phyloP scores from a whole-genome alignment of 108 stramenopile species.

The Pseudonitzschia pungens region DNA sequence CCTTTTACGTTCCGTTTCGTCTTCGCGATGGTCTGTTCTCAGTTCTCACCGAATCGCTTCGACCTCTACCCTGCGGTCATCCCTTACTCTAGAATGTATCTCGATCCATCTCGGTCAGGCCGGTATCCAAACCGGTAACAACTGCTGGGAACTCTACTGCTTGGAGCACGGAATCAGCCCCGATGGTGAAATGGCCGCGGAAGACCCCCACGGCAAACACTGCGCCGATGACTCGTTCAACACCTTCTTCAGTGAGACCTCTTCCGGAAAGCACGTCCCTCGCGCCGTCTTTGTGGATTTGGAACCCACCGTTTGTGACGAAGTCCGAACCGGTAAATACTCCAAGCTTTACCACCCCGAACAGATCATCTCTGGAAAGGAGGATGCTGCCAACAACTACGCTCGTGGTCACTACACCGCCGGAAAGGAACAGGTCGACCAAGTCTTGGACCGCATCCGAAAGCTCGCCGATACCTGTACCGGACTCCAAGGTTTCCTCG shows the following conservation, averaged over 20 bases:
- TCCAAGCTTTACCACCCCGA: constrained; percentile 97
- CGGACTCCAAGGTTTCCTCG: constrained; percentile 98
- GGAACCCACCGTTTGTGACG: constrained; percentile 97
- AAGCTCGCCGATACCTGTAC: constrained; percentile 99
- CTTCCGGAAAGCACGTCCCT: constrained; percentile 97
- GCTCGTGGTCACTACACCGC: constrained; percentile 99
- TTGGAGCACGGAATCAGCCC: constrained; percentile 97
- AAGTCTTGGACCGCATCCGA: constrained; percentile 97
- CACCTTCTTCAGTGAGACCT: constrained; percentile 98
- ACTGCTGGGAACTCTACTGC: constrained; percentile 99
- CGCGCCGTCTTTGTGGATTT: constrained; percentile 97
- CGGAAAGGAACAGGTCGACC: constrained; percentile 98
- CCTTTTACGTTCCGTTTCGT: neutral
- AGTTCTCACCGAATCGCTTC: neutral
- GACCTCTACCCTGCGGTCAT: neutral
- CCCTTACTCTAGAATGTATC: constrained; percentile 40
- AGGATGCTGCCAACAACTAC: constrained; percentile 99
- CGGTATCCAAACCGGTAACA: constrained; percentile 96
- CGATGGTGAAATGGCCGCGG: constrained; percentile 89
- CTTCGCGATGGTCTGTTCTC: neutral
- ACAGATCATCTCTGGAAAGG: constrained; percentile 99
- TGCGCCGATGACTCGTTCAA: constrained; percentile 91
- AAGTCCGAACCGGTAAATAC: constrained; percentile 90
- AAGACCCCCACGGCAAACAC: constrained; percentile 58
- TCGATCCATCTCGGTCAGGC: constrained; percentile 92